phyloP scores from a whole-genome alignment of 2,329 filamentous ascomycete genomes.

The Lecanicillium sp. region DNA sequence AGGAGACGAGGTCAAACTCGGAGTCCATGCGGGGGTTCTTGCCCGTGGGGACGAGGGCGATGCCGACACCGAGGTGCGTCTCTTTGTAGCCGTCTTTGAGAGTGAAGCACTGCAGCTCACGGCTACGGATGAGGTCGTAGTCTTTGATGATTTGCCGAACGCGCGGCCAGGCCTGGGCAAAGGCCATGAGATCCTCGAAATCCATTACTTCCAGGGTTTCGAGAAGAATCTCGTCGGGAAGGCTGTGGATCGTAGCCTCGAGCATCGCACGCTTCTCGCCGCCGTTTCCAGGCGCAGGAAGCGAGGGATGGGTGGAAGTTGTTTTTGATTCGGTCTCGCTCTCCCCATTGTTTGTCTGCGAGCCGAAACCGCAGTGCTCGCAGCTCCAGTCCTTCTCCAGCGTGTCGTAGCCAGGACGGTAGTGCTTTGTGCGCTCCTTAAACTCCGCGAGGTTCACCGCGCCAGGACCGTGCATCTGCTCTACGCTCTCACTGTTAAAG shows the following conservation, averaged over 20 bases:
- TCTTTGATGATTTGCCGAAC: slow-evolving; percentile 28
- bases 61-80: slow-evolving; percentile 37
- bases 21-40: slow-evolving; percentile 31
- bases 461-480: slow-evolving; percentile 29
- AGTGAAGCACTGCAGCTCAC: slow-evolving; percentile 42
- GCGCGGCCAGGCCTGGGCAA: slow-evolving; percentile 31
- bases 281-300: neutral
- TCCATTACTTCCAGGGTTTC: slow-evolving; percentile 27
- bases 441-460: slow-evolving; percentile 23
- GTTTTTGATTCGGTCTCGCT: neutral
- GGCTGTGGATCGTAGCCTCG: slow-evolving; percentile 19
- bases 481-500: slow-evolving; percentile 40
- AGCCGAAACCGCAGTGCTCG: neutral
- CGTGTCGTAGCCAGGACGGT: neutral
- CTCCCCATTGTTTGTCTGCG: neutral
- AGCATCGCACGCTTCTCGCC: neutral
- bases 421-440: neutral
- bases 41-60: slow-evolving; percentile 22
- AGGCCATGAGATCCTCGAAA: slow-evolving; percentile 30
- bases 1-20: slow-evolving; percentile 44
- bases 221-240: slow-evolving; percentile 38
- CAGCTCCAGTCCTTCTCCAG: neutral
- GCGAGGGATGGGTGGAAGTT: neutral
- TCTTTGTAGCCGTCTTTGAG: slow-evolving; percentile 35
- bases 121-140: slow-evolving; percentile 32